A percentile compares a stretch with the other conserved stretches of the same genome.
These are phyloP conservation scores for Candida montana DNA, from an alignment of 805 yeast genomes.

Conservation along the genomic window DNA sequence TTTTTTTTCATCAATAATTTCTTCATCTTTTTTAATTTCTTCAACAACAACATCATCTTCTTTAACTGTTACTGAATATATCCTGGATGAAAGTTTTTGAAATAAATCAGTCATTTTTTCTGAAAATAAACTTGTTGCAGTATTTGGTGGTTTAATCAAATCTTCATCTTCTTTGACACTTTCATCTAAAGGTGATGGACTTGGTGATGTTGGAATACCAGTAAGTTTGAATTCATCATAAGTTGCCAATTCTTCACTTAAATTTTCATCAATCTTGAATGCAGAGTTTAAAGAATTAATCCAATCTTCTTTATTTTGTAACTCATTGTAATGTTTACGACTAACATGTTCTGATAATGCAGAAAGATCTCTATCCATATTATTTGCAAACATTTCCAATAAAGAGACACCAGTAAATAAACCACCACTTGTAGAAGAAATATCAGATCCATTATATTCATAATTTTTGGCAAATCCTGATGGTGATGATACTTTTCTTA, in stretches of 20 bases:
- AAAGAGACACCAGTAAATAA: conserved; percentile 9
- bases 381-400: conserved; percentile 5
- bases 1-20: not conserved
- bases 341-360: not conserved
- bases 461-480: not conserved
- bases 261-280: conserved; percentile 16
- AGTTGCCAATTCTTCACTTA: conserved; percentile 10
- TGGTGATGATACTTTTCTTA: not conserved
- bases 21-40: not conserved
- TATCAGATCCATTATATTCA: conserved; percentile 1
- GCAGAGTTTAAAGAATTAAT: conserved; percentile 15
- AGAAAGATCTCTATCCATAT: conserved; percentile 3
- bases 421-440: not conserved
- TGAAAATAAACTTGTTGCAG: conserved; percentile 8
- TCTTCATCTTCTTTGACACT: not conserved
- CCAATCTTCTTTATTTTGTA: conserved; percentile 14
- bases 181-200: not conserved
- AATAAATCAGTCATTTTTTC: conserved; percentile 9
- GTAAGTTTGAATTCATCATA: conserved; percentile 4
- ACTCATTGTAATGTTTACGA: not conserved
- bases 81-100: conserved; percentile 6
- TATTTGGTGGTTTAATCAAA: conserved; percentile 1
- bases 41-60: not conserved
- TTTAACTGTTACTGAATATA: not conserved
- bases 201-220: not conserved